Evolutionary conservation across 1,284 basidiomycete genomes (phyloP).

Genomic region (Heterobasidion irregulare): DNA sequence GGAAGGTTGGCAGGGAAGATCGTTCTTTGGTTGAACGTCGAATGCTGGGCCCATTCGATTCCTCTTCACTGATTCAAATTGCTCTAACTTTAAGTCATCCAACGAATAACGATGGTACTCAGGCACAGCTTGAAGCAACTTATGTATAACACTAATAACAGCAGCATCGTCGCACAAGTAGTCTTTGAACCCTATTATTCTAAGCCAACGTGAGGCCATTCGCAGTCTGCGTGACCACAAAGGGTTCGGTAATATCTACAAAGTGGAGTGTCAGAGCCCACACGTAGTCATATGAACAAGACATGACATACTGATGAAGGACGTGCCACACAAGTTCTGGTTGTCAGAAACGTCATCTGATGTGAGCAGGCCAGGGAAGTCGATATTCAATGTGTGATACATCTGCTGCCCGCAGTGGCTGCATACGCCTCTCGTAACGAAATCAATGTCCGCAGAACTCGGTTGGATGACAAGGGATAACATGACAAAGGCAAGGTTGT

Average conservation of each 20-base stretch:
- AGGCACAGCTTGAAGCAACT: too few species aligned
- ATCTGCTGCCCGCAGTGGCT: slow-evolving; percentile 45
- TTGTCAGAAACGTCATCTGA: slow-evolving; percentile 22
- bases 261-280: neutral
- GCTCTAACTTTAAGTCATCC: too few species aligned
- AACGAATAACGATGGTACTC: too few species aligned
- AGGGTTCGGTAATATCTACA: slow-evolving; percentile 30
- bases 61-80: too few species aligned
- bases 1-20: too few species aligned
- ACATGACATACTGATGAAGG: slow-evolving; percentile 36
- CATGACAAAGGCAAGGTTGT: slow-evolving; percentile 18
- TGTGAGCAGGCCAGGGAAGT: slow-evolving; percentile 26
- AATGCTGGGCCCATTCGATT: too few species aligned
- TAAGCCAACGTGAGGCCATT: slow-evolving; percentile 17
- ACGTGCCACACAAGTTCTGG: slow-evolving; percentile 36
- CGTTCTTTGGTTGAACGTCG: too few species aligned
- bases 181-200: slow-evolving; percentile 4
- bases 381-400: slow-evolving; percentile 35
- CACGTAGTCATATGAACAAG: slow-evolving; percentile 1
- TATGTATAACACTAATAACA: too few species aligned
- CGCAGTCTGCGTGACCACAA: slow-evolving; percentile 27
- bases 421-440: slow-evolving; percentile 41
- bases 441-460: slow-evolving; percentile 7
- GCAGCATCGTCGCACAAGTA: too few species aligned
- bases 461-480: slow-evolving; percentile 13